Base-by-base conservation (phyloP, 2,329 filamentous ascomycete genomes). In the Talaromyces albobiverticillius region DNA sequence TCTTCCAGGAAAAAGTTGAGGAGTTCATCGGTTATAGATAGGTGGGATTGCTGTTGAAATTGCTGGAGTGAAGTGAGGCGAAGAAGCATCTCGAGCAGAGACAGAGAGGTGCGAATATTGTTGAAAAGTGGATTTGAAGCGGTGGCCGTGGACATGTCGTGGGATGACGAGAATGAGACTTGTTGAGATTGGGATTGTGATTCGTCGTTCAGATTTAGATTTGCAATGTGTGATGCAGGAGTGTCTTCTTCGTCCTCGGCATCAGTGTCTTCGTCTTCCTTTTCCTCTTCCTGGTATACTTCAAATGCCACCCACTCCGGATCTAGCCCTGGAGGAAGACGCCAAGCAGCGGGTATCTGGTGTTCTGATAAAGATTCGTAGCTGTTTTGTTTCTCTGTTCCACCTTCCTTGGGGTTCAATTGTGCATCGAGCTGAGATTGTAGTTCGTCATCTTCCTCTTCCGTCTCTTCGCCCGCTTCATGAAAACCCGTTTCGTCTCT, bases 241-340 rank as follows among this genome's bases (percentile, higher is more conserved):
- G 45, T 13, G 2, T 46, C 53, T 20, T 55, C 53, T 43, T 55
- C 53, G 10, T 40, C 53, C 4, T 75, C 75, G 36, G 74, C 62
- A 18, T 68, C 67, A 11, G 65, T 67, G 32, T 79, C 73, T 14
- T 71, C 73, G 36, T 83, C 80, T 0, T 79, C 79, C 38, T 82
- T 75, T 3, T 84, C 79, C 25, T 79, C 75, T 62, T 89, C 85
- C 14, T 83, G 81, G 66, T 87, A 94, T 1, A 96, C 89, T 67
- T 96, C 90, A 14, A 96, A 83, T 0, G 92, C 92, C 60, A 96
- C 82, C 92, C 92, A 96, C 70, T 95, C 92, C 0, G 88, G 85
- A 61, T 96, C 92, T 0, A 96, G 76, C 56, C 91, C 87, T 1
- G 79, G 78, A 0, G 90, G 90, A 2, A 95, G 75, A 10, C 76